Evolutionary conservation across 306 rosid genomes (phyloP).

Genomic region (Cucumis sativus): DNA sequence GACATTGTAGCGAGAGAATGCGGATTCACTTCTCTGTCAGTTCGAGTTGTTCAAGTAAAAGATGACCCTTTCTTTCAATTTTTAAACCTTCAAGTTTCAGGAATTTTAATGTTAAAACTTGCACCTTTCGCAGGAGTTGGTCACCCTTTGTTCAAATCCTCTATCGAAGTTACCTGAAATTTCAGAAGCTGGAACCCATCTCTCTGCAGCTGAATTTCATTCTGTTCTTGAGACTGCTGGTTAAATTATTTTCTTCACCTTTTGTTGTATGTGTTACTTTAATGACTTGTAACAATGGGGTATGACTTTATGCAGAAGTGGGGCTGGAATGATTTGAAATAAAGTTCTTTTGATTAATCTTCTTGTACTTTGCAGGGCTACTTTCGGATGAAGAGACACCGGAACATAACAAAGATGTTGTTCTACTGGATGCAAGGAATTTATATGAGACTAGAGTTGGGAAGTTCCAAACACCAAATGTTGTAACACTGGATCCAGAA

Average conservation of each 20-base stretch:
- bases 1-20: constrained; percentile 61
- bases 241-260: constrained; percentile 11
- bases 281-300: not conserved
- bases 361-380: constrained; percentile 13
- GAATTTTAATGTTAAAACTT: not conserved
- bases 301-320: not conserved
- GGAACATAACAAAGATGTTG: constrained; percentile 19
- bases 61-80: not conserved
- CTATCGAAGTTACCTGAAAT: constrained; percentile 51
- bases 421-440: constrained; percentile 85
- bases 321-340: constrained; percentile 1
- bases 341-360: constrained; percentile 6
- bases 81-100: not conserved
- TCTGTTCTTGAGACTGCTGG: constrained; percentile 57
- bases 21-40: constrained; percentile 79
- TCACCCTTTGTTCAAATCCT: constrained; percentile 64
- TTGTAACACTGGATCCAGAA: constrained; percentile 65
- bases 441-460: constrained; percentile 91
- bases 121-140: constrained; percentile 45
- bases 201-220: constrained; percentile 74
- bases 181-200: constrained; percentile 72
- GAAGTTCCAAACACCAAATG: constrained; percentile 56
- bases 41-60: constrained; percentile 62
- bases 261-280: constrained; percentile 1
- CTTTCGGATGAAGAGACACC: constrained; percentile 27